Evolutionary conservation across 805 yeast species (phyloP), one percentile per base, ranked within the genome.

Genomic region (Candida oleophila): DNA sequence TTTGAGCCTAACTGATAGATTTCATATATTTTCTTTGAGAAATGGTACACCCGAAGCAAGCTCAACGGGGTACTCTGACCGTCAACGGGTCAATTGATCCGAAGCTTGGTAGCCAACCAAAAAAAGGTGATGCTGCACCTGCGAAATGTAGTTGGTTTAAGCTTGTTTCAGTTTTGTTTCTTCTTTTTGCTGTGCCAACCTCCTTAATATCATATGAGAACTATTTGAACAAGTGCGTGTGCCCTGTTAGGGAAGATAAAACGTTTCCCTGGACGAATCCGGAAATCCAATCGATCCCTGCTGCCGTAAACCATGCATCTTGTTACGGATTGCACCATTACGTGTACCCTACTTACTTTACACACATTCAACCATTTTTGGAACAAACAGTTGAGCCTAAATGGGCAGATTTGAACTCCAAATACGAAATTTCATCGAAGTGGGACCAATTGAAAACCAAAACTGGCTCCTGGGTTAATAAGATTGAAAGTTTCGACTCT

Each of bases 311-410:
- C 20, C 34, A 41, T 14, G 19, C 22, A 5, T n/a, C 43, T 7
- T 41, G 43, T 18, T 41, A 41, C 22, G 43, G 35, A n/a, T 32
- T 41, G 25, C 43, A 41, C 43, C 19, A 41, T 8, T 18, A 14
- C 18, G 43, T 41, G 11, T n/a, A 16, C 15, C 43, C 43, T 4
- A n/a, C 19, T 4, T 41, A 41, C 22, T 12, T 9, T n/a, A 8
- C 22, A 15, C 19, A 28, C 21, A 22, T 41, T 28, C 20, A n/a
- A 5, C 43, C 43, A 5, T 16, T 32, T 7, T 25, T 21, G 9
- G 33, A 18, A 3, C 15, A 41, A 19, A 15, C 22, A 4, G 43
- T 32, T 5, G 35, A n/a, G 7, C 43, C 43, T 12, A 22, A 11
- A 16, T 41, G 43, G 43, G 35, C 15, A 8, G 25, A 20, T 3